A percentile compares a stretch with the other conserved stretches of the same genome.
These are phyloP conservation scores for Coemansia sp. DNA, from an alignment of 192 early-diverging fungal species.

Conservation along the genomic window DNA sequence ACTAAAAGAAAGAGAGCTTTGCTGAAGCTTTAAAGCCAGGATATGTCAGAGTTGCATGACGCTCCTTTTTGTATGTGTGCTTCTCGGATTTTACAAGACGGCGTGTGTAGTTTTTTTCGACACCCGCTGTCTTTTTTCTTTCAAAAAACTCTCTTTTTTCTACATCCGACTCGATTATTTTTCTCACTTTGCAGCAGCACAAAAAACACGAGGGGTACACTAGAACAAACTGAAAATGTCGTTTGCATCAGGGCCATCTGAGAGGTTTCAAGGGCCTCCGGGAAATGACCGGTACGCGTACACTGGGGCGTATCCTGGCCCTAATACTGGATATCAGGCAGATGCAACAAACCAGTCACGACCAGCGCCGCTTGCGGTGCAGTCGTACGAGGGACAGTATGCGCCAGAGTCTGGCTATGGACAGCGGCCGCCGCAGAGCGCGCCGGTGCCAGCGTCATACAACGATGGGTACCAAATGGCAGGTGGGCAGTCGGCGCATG, in stretches of 20 bases:
- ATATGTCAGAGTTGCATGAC: no score
- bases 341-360: background rate
- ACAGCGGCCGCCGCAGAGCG: constrained; percentile 7
- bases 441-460: constrained; percentile 5
- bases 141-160: background rate
- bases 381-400: background rate
- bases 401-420: constrained; percentile 4
- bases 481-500: constrained; percentile 5
- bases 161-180: constrained; percentile 1
- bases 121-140: background rate
- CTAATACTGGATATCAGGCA: background rate
- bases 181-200: background rate
- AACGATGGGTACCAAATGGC: background rate
- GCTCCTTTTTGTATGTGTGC: no score
- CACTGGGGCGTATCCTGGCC: background rate
- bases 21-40: no score
- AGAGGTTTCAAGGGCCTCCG: constrained; percentile 1
- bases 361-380: background rate
- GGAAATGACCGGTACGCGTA: background rate
- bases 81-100: no score
- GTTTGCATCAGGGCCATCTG: constrained; percentile 3
- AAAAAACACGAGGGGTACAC: background rate
- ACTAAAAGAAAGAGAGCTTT: no score
- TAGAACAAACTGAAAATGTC: background rate
- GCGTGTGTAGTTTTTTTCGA: constrained; percentile 8